phyloP scores from a whole-genome alignment of 495 filamentous ascomycete species.

The Penicillium alfredii region DNA sequence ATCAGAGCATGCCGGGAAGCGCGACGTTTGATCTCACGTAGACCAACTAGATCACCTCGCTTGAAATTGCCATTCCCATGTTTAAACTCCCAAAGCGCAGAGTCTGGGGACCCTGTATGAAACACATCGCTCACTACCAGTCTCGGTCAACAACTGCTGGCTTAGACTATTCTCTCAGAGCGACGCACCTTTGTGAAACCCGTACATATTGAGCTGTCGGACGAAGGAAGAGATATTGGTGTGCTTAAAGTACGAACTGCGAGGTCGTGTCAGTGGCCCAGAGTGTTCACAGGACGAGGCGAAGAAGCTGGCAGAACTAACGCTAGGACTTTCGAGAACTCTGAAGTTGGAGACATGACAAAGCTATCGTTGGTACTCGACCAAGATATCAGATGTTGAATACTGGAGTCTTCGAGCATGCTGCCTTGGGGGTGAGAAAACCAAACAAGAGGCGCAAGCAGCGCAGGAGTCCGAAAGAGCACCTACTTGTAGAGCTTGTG shows the following conservation, averaged over 20 bases:
- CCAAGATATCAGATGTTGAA: slow-evolving; percentile 96
- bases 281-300: slow-evolving; percentile 4
- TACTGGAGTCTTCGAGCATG: slow-evolving; percentile 91
- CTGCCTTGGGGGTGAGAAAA: slow-evolving; percentile 38
- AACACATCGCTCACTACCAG: slow-evolving; percentile 92
- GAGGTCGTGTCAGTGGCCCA: slow-evolving; percentile 21
- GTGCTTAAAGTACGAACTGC: slow-evolving; percentile 94
- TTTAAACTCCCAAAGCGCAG: slow-evolving; percentile 97
- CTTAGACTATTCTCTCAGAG: background rate
- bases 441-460: background rate
- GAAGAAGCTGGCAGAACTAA: slow-evolving; percentile 44
- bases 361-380: slow-evolving; percentile 91
- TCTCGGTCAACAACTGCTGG: slow-evolving; percentile 7
- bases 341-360: slow-evolving; percentile 93
- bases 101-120: slow-evolving; percentile 92
- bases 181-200: slow-evolving; percentile 91
- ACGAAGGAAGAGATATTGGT: slow-evolving; percentile 99
- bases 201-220: slow-evolving; percentile 97
- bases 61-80: slow-evolving; percentile 98
- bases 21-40: slow-evolving; percentile 92
- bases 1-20: slow-evolving; percentile 95
- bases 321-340: slow-evolving; percentile 98
- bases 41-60: slow-evolving; percentile 81
- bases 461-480: background rate
- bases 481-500: slow-evolving; percentile 98